Conservation (phyloP, 805 yeast genomes). For the Hanseniaspora clermontiae region DNA sequence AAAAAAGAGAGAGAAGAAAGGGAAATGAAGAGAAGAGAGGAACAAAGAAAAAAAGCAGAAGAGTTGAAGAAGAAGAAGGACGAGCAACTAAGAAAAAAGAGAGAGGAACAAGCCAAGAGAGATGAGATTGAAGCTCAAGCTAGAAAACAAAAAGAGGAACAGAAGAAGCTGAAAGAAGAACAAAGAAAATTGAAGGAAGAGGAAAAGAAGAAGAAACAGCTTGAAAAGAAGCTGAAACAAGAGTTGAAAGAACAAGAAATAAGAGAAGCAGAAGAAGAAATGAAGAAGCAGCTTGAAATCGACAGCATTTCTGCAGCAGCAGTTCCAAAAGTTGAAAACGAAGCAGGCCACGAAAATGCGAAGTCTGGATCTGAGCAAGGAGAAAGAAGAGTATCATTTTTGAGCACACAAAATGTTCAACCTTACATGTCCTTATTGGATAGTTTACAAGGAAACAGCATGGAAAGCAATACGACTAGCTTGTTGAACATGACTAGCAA, state of each 20-base stretch:
- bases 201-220: conserved; percentile 30
- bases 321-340: background rate
- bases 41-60: conserved; percentile 28
- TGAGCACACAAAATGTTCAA: background rate
- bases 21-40: conserved; percentile 36
- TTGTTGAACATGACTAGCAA: background rate
- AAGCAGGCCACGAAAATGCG: background rate
- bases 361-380: background rate
- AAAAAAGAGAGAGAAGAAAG: conserved; percentile 61
- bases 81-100: conserved; percentile 31
- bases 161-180: conserved; percentile 24
- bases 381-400: background rate
- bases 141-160: conserved; percentile 29
- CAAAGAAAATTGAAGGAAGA: conserved; percentile 23
- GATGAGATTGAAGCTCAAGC: conserved; percentile 27
- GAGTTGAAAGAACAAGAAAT: conserved; percentile 28
- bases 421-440: conserved; percentile 7
- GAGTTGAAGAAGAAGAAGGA: conserved; percentile 30
- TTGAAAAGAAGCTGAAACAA: conserved; percentile 30
- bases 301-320: background rate
- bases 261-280: conserved; percentile 26
- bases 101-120: conserved; percentile 33
- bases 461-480: background rate
- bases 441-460: background rate
- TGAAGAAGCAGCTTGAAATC: conserved; percentile 22